These are phyloP conservation scores for Fusarium liriodendri DNA, from an alignment of 2,329 filamentous ascomycete species.

Conservation along the genomic window DNA sequence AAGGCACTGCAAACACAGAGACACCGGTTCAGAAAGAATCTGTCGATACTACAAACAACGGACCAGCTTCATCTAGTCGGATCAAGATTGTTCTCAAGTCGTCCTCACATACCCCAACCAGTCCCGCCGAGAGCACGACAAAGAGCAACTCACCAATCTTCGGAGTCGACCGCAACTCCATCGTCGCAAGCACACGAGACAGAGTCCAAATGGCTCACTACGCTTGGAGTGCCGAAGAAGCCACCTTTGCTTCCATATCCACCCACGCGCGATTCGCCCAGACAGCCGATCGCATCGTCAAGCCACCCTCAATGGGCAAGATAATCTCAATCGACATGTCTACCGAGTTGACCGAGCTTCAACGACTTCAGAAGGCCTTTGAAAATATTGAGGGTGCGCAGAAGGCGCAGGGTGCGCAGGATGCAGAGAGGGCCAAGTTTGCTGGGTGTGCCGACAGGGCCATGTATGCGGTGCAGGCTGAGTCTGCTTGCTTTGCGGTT, in stretches of 20 bases:
- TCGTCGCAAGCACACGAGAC: constrained; percentile 8
- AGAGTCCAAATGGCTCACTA: constrained; percentile 25
- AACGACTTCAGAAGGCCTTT: constrained; percentile 25
- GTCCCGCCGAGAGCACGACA: background rate
- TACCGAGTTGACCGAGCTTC: constrained; percentile 10
- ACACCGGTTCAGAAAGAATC: background rate
- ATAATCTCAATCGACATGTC: background rate
- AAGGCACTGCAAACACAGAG: background rate
- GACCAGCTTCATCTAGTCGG: constrained; percentile 1
- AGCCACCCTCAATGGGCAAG: background rate
- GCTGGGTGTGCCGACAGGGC: constrained; percentile 44
- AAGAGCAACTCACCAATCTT: constrained; percentile 34
- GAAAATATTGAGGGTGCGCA: constrained; percentile 18
- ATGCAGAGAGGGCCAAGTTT: constrained; percentile 37
- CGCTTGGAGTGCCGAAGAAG: constrained; percentile 41
- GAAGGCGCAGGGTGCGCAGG: constrained; percentile 25
- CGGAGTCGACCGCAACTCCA: constrained; percentile 32
- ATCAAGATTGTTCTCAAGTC: constrained; percentile 14
- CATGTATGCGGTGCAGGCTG: constrained; percentile 39
- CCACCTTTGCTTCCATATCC: constrained; percentile 36
- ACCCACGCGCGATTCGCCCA: constrained; percentile 35
- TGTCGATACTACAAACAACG: background rate
- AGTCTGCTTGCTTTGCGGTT: constrained; percentile 38
- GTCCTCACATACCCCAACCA: background rate
- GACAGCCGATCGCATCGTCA: constrained; percentile 33